These are phyloP conservation scores for Lactuca saligna DNA, from an alignment of 129 eudicot genomes.

Conservation along the genomic window DNA sequence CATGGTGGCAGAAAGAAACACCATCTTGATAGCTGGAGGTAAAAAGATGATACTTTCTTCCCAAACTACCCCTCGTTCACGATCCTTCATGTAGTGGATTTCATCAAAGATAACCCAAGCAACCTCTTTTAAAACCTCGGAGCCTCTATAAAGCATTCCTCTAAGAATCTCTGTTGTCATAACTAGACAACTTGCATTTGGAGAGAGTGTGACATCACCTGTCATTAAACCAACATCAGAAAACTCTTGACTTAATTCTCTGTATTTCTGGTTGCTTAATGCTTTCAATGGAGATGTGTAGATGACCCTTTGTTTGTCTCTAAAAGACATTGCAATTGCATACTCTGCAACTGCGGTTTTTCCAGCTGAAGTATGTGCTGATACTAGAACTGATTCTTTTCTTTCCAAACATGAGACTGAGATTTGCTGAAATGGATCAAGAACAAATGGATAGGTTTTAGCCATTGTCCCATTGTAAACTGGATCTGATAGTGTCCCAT, in stretches of 20 bases:
- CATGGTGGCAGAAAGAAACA: slow-evolving; percentile 96
- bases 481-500: slow-evolving; percentile 84
- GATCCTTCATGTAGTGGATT: slow-evolving; percentile 96
- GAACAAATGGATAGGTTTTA: slow-evolving; percentile 68
- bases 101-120: slow-evolving; percentile 99
- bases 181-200: slow-evolving; percentile 90
- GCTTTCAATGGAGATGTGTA: slow-evolving; percentile 97
- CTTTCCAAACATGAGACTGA: slow-evolving; percentile 93
- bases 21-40: slow-evolving; percentile 96
- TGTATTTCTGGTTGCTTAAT: slow-evolving; percentile 87
- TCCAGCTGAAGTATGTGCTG: slow-evolving; percentile 98
- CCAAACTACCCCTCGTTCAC: slow-evolving; percentile 98
- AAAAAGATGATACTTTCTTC: slow-evolving; percentile 94
- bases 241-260: slow-evolving; percentile 92
- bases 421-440: slow-evolving; percentile 90
- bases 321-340: slow-evolving; percentile 94
- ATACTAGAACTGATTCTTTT: slow-evolving; percentile 83
- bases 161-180: slow-evolving; percentile 97
- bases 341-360: slow-evolving; percentile 99
- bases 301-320: slow-evolving; percentile 90
- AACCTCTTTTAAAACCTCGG: slow-evolving; percentile 94
- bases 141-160: slow-evolving; percentile 96
- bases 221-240: slow-evolving; percentile 98
- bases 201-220: slow-evolving; percentile 90
- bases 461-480: slow-evolving; percentile 68